phyloP scores from a whole-genome alignment of 345 rosid species.

The Salix viminalis region DNA sequence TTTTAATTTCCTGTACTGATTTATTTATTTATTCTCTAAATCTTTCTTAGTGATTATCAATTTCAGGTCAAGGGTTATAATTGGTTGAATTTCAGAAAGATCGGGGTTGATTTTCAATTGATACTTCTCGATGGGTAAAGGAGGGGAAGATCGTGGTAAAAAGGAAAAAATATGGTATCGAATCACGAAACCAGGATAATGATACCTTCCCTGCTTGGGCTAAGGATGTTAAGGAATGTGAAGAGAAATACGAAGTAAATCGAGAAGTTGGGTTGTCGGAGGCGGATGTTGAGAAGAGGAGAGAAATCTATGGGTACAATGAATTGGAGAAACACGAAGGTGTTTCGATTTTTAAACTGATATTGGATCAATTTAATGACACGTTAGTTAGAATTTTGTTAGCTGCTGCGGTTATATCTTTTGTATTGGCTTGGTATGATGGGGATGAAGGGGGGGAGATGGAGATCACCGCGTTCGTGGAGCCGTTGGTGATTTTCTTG shows the following conservation, averaged over 20 bases:
- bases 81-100: not conserved
- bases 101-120: slow-evolving; percentile 3
- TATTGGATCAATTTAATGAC: slow-evolving; percentile 79
- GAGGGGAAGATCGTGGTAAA: slow-evolving; percentile 47
- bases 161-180: slow-evolving; percentile 16
- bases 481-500: slow-evolving; percentile 85
- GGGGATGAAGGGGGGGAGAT: slow-evolving; percentile 89
- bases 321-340: slow-evolving; percentile 83
- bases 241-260: slow-evolving; percentile 45
- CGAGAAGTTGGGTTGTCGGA: slow-evolving; percentile 41
- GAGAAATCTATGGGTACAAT: slow-evolving; percentile 56
- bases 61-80: not conserved
- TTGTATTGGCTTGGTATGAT: slow-evolving; percentile 72
- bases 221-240: slow-evolving; percentile 54
- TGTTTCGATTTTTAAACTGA: slow-evolving; percentile 51
- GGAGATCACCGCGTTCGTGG: slow-evolving; percentile 83
- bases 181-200: slow-evolving; percentile 3
- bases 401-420: slow-evolving; percentile 71
- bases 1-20: not conserved
- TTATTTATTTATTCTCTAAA: not conserved
- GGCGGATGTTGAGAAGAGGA: slow-evolving; percentile 54
- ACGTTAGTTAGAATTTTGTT: slow-evolving; percentile 79
- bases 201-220: slow-evolving; percentile 71
- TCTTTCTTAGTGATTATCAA: not conserved
- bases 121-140: slow-evolving; percentile 55